Base-by-base conservation (phyloP, 139 green algal species). In the Coccomyxa sp. region DNA sequence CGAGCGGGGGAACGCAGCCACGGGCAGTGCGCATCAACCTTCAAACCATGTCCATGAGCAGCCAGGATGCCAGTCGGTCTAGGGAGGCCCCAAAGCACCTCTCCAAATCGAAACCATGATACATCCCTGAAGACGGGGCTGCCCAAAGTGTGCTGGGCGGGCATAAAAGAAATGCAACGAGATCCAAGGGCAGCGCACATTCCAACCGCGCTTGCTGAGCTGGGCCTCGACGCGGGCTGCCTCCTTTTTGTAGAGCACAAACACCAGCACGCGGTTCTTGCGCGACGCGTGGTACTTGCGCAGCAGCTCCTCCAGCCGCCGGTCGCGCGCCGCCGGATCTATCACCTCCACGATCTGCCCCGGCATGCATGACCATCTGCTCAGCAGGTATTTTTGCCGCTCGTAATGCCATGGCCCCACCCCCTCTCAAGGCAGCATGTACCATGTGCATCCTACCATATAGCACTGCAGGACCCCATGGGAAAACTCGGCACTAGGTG, bases 211-310 rank as follows among this genome's bases (percentile, higher is more conserved):
- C 75, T 91, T 85, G 25, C 88, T 82, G 60, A 98, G 89, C 79
- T 93, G 82, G 51, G 86, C 27, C 89, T 98, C 94, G 75, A 98
- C 90, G 0, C 94, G 88, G 58, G 88, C 88, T 32, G 96, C 95
- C 88, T 99, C 96, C 89, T 97, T 98, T 86, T 98, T 98, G 91
- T 99, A 99, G 67, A 99, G 90, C 82, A 97, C 96, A 85, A 99
- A 99, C n/a, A 99, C 91, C 79, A 99, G 93, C 45, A 97, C 85
- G 76, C 93, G 89, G 83, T 97, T 95, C 83, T 90, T 96, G 87
- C 94, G 91, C 67, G 71, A 84, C 76, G 83, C 79, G 85, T 98
- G 95, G 90, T 98, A 89, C 89, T 96, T 83, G 25, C 85, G 30
- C 80, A 98, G 88, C 84, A 98, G 89, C 75, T 91, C 84, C 63